These are phyloP conservation scores for Salvia sclarea DNA, from an alignment of 305 asterid genomes.

Conservation along the genomic window DNA sequence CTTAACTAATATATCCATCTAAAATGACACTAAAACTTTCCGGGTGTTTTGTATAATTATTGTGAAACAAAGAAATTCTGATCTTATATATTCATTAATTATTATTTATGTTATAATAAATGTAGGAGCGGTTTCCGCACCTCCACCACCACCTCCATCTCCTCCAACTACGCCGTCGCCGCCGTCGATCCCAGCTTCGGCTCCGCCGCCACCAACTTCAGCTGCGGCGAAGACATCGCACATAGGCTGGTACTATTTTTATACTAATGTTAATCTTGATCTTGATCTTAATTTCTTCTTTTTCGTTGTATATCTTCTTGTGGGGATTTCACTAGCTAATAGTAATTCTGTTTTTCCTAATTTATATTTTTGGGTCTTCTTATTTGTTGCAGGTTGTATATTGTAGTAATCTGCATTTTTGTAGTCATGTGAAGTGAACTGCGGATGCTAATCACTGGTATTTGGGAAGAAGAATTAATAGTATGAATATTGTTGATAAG, in stretches of 20 bases:
- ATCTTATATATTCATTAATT: too few relatives aligned
- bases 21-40: too few relatives aligned
- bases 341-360: background rate
- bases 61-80: too few relatives aligned
- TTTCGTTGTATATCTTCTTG: too few relatives aligned
- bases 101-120: too few relatives aligned
- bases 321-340: background rate
- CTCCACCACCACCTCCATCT: slow-evolving; percentile 19
- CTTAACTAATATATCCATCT: background rate
- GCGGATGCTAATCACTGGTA: background rate
- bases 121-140: slow-evolving; percentile 35
- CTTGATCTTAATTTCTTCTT: too few relatives aligned
- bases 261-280: too few relatives aligned
- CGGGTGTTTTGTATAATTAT: too few relatives aligned
- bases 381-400: slow-evolving; percentile 35
- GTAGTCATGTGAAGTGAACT: slow-evolving; percentile 27
- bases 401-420: slow-evolving; percentile 34
- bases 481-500: background rate
- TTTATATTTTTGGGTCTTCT: background rate
- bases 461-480: too few relatives aligned
- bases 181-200: background rate
- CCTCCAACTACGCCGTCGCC: background rate
- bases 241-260: slow-evolving; percentile 41
- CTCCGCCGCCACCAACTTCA: slow-evolving; percentile 33
- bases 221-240: slow-evolving; percentile 19